These are phyloP conservation scores for Ophiostoma novo-ulmi DNA, from an alignment of 2,329 filamentous ascomycete genomes.

Conservation along the genomic window DNA sequence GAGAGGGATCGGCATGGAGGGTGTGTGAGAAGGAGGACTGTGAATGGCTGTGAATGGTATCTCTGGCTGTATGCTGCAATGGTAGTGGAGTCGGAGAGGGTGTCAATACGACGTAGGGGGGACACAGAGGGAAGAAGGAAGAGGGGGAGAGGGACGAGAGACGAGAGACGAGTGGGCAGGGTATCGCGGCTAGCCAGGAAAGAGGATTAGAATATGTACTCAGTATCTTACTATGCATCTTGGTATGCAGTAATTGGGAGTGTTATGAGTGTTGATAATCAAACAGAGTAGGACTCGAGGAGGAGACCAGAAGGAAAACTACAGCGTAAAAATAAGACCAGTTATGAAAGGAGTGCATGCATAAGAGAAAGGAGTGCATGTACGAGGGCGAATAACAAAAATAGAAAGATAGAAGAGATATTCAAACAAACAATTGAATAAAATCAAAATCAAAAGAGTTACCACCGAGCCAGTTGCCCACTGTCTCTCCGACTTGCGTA, in stretches of 20 bases:
- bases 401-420: neutral
- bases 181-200: neutral
- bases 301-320: neutral
- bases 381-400: neutral
- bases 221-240: no score
- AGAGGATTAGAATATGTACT: neutral
- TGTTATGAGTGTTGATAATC: neutral
- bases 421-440: neutral
- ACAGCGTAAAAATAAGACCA: slow-evolving; percentile 15
- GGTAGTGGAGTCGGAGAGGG: neutral
- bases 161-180: neutral
- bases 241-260: no score
- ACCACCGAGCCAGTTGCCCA: no score
- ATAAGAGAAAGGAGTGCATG: neutral
- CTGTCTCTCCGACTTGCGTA: neutral
- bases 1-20: neutral
- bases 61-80: neutral
- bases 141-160: neutral
- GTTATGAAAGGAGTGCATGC: neutral
- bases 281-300: slow-evolving; percentile 5
- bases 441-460: neutral
- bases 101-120: neutral
- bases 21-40: neutral
- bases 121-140: neutral
- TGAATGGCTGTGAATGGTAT: neutral